Evolutionary conservation across 2,329 filamentous ascomycete genomes (phyloP), one percentile per base, ranked within the genome.

Genomic region (Neopestalotiopsis clavispora): DNA sequence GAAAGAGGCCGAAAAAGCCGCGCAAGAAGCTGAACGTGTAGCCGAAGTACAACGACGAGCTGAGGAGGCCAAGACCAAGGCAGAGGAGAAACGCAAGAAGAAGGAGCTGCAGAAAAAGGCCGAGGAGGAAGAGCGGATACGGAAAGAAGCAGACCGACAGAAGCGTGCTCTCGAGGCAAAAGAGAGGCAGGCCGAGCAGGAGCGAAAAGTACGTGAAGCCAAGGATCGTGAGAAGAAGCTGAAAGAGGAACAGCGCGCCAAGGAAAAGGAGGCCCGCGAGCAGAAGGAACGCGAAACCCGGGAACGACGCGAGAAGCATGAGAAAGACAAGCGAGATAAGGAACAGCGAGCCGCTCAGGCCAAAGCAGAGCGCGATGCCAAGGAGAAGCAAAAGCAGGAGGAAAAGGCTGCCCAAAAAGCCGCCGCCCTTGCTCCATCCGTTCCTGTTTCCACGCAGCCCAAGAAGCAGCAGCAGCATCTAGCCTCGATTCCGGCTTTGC

Each of bases 61-160:
- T 23, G 94, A 97, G 76, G 94, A 98, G 81, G 91, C 94, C 76
- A 90, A 90, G 74, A 87, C 87, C 73, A 96, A 91, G 81, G 91
- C 91, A 58, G 96, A 99, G 77, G 95, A 98, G 82, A 95, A 95
- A 80, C 90, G 94, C 61, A 94, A 91, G 83, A 97, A 97, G 83
- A 94, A 92, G 75, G 96, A 99, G 77, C 92, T 93, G 3, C 94
- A 97, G 80, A 94, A 91, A 79, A 97, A 93, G 80, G 92, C 93
- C 34, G 94, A 94, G 72, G 96, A 98, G 76, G 95, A 98, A 75
- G 95, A 97, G 75, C 91, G 91, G 65, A 84, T 91, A 69, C 89
- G 91, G 68, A 97, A 94, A 79, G 95, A 98, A 78, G 91, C 92
- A 4, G 95, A 98, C 75, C 93, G 92, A 76, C 89, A 91, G 78